phyloP scores from a whole-genome alignment of 1,139 yeast genomes.

The Meyerozyma carpophila region DNA sequence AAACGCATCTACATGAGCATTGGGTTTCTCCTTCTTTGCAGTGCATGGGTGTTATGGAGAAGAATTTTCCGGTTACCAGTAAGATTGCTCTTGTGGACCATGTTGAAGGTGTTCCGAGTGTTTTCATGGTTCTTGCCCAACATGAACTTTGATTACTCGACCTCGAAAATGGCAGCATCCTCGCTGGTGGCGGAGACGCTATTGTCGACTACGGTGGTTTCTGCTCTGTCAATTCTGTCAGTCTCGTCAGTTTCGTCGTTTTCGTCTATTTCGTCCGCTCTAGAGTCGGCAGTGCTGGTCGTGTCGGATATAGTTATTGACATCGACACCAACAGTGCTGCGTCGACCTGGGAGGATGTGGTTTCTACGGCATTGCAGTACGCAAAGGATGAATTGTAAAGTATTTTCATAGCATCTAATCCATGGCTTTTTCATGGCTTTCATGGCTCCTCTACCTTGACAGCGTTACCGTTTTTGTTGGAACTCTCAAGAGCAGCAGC shows the following conservation, averaged over 20 bases:
- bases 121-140: conserved; percentile 15
- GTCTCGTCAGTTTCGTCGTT: neutral
- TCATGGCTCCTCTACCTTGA: conserved; percentile 36
- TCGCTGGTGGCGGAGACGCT: neutral
- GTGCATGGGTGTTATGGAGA: conserved; percentile 62
- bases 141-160: neutral
- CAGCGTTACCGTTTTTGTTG: conserved; percentile 50
- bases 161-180: neutral
- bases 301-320: neutral
- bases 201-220: neutral
- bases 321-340: neutral
- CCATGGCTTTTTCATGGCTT: conserved; percentile 7
- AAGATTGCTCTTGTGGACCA: conserved; percentile 51
- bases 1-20: conserved; percentile 53
- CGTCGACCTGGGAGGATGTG: neutral
- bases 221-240: neutral
- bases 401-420: neutral
- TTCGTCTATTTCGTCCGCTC: neutral
- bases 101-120: conserved; percentile 42
- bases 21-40: conserved; percentile 50
- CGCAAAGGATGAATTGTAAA: neutral
- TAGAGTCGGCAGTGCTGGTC: neutral
- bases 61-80: conserved; percentile 56
- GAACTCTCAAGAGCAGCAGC: conserved; percentile 80
- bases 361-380: neutral